A percentile compares a stretch with the other conserved stretches of the same genome.
These are phyloP conservation scores for Serendipita indica DNA, from an alignment of 768 basidiomycete species.

Conservation along the genomic window DNA sequence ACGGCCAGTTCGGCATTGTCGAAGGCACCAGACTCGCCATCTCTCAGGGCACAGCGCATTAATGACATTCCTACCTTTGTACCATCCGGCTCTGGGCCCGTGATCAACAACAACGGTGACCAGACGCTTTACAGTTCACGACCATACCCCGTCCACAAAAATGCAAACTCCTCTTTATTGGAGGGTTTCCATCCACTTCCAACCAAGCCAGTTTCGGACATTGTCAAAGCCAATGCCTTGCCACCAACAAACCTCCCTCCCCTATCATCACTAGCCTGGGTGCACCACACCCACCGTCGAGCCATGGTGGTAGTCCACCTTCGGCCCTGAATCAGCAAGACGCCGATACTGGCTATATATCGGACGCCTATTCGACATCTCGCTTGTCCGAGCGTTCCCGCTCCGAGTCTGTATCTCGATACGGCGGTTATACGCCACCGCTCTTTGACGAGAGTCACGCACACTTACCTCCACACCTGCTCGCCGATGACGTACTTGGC, in stretches of 20 bases:
- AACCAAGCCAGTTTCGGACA: background rate
- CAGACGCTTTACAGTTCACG: background rate
- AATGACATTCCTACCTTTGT: background rate
- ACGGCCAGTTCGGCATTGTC: background rate
- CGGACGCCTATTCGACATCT: background rate
- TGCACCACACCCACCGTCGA: background rate
- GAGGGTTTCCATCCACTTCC: conserved; percentile 8
- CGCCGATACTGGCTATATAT: background rate
- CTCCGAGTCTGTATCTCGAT: background rate
- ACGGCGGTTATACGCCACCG: conserved; percentile 1
- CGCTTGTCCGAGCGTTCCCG: background rate
- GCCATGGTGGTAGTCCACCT: background rate
- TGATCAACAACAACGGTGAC: background rate
- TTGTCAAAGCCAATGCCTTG: background rate
- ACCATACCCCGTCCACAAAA: background rate
- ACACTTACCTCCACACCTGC: background rate
- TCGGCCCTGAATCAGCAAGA: background rate
- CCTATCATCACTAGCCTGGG: background rate
- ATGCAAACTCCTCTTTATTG: too few relatives aligned
- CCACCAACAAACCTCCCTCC: background rate
- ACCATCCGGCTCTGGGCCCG: background rate
- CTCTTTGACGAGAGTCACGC: background rate
- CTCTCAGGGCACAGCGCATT: background rate
- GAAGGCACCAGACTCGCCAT: background rate
- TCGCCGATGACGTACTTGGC: conserved; percentile 2